Evolutionary conservation across 768 basidiomycete species (phyloP), one percentile per base, ranked within the genome.

Genomic region (Strobilomyces dryophilus): DNA sequence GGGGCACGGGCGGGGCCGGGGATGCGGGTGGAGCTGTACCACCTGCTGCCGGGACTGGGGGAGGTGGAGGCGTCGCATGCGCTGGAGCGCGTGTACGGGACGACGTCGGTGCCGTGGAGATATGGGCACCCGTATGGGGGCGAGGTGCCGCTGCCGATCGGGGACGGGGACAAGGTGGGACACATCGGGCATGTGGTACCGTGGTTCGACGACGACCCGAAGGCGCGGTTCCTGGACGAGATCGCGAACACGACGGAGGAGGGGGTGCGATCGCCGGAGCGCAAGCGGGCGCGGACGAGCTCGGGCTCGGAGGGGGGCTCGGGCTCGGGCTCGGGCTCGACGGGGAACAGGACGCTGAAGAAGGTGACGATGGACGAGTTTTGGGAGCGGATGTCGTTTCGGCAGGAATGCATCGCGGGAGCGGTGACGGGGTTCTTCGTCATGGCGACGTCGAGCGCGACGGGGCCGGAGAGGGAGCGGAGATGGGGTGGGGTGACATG

Each of bases 361-460:
- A 79, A 74, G 56, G 85, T 91, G 45, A 71, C 73, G 0, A 61
- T 80, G 36, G 87, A 87, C 37, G 95, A 97, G 64, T 99, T 95
- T 70, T 99, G 95, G 95, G 94, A 97, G 70, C 81, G 93, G 15
- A 94, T 99, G 88, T 92, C 87, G 37, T 95, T 90, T 70, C 80
- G 97, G 26, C 95, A 98, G 66, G 97, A 99, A 70, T 98, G 95
- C 65, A 79, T 88, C 42, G 80, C 85, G 34, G 94, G 95, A 2
- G 88, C 90, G 2, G 81, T 95, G 15, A 98, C 94, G 3, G 95
- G 90, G 0, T 99, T 99, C 74, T 98, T 98, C 66, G 80, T 82
- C n/a, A 60, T 89, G 58, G 76, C 80, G 29, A 71, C 77, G 58
- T 74, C 76, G 45, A 24, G 24, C 9, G 5, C 29, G 29, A 6